Evolutionary conservation across 805 yeast genomes (phyloP), one percentile per base, ranked within the genome.

Genomic region (Pichia manshurica): DNA sequence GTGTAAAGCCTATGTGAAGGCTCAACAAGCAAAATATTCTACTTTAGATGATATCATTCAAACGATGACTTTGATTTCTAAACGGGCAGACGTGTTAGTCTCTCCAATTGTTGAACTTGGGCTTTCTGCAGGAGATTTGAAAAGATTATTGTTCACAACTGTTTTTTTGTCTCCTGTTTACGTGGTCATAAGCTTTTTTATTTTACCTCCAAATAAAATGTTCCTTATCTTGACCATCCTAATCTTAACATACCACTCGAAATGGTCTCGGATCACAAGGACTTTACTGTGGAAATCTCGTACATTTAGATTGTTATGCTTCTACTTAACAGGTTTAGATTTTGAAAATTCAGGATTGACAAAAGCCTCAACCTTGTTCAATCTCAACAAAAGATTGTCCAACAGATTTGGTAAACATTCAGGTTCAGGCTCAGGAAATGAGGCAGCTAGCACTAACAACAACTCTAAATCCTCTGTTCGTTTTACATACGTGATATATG

Each of bases 401-500:
- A 67, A 60, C 59, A 40, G 48, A 56, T 66, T 54, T 59, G 46
- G 56, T 49, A 36, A 65, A 57, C 44, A 59, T 55, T 15, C 51
- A 56, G 2, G 42, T 44, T 39, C 52, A 52, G 1, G 16, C 23
- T 23, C 46, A 47, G 41, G 19, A 9, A 21, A 39, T 21, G 40
- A 44, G 5, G 21, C 32, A 20, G 44, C 53, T 15, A 39, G 19
- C 10, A 42, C 48, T 10, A 3, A 21, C n/a, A 10, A 8, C 12
- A 49, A 44, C 25, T 46, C 55, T 16, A 49, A 42, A 38, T 49
- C 50, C 17, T 79, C 81, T 1, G 89, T 87, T 28, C 69, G 90
- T 47, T 93, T 90, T 65, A 90, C 97, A 4, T 91, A 87, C 65
- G 97, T 88, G 2, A 72, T 93, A 10, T 90, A 82, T 65, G 99